phyloP scores from a whole-genome alignment of 2,329 filamentous ascomycete species.

The Neofusicoccum cordaticola region DNA sequence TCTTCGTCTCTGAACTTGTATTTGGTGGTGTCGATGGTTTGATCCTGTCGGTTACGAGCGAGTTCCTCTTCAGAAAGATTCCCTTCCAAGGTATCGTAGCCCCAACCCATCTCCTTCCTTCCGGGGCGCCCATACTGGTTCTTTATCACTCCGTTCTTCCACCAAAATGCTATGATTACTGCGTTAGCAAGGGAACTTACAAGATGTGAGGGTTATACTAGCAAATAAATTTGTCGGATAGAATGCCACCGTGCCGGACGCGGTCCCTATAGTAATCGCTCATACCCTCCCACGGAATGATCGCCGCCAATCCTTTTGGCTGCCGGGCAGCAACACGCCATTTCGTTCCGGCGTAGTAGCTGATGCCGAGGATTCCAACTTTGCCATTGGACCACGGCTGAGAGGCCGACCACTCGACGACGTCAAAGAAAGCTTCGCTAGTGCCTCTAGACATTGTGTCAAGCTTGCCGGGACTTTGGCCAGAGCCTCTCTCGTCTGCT shows the following conservation, averaged over 20 bases:
- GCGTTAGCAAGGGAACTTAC: no score
- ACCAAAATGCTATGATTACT: no score
- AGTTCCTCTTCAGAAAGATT: no score
- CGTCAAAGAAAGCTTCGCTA: slow-evolving; percentile 49
- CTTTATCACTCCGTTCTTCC: no score
- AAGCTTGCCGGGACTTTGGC: slow-evolving; percentile 48
- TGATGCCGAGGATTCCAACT: slow-evolving; percentile 49
- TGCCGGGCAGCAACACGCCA: slow-evolving; percentile 50
- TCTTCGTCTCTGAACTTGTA: no score
- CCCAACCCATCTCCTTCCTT: no score
- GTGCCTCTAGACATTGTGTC: slow-evolving; percentile 52
- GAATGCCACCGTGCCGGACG: slow-evolving; percentile 60
- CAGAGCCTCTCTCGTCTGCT: slow-evolving; percentile 49
- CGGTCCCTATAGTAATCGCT: slow-evolving; percentile 57
- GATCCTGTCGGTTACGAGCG: no score
- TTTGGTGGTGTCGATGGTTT: no score
- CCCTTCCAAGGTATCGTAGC: no score
- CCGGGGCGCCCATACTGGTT: no score
- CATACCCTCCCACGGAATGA: slow-evolving; percentile 55
- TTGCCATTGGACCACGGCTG: slow-evolving; percentile 51
- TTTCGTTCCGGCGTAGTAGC: slow-evolving; percentile 49
- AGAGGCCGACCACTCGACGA: slow-evolving; percentile 50
- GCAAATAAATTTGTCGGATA: no score
- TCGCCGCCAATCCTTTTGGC: slow-evolving; percentile 42
- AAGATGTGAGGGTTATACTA: no score